These are phyloP conservation scores for Emmonsiellopsis sp. DNA, from an alignment of 2,329 filamentous ascomycete species.

Conservation along the genomic window DNA sequence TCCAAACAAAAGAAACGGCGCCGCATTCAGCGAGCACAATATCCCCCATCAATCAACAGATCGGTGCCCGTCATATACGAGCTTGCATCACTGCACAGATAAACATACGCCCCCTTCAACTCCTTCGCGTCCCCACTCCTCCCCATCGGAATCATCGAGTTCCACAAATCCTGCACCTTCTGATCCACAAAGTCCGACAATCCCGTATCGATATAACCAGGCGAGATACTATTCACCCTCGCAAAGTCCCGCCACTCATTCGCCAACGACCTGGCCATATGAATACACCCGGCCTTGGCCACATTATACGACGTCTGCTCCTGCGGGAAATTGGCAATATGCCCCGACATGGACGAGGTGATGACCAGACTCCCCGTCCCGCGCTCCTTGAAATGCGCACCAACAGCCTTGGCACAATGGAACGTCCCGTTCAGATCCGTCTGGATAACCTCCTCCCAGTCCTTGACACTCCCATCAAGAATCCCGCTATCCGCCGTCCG, in stretches of 20 bases:
- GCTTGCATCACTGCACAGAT: constrained; percentile 64
- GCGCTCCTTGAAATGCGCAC: constrained; percentile 62
- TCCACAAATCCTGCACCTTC: constrained; percentile 44
- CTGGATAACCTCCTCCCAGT: constrained; percentile 68
- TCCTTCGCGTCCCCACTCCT: constrained; percentile 59
- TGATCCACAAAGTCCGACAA: constrained; percentile 55
- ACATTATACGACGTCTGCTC: constrained; percentile 58
- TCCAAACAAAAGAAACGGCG: not conserved
- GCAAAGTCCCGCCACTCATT: constrained; percentile 64
- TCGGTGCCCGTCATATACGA: constrained; percentile 65
- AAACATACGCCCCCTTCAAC: constrained; percentile 68
- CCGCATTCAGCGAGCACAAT: constrained; percentile 21
- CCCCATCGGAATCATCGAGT: constrained; percentile 45
- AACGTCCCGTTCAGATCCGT: constrained; percentile 81
- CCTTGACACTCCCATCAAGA: constrained; percentile 59
- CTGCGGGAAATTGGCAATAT: constrained; percentile 50
- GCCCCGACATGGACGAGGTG: constrained; percentile 53
- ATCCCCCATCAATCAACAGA: constrained; percentile 62
- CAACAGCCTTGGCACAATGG: constrained; percentile 82
- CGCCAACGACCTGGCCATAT: constrained; percentile 53
- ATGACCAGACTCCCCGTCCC: constrained; percentile 57
- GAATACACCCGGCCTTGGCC: constrained; percentile 58
- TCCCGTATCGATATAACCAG: constrained; percentile 60
- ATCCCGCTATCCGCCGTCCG: constrained; percentile 60
- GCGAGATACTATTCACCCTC: constrained; percentile 58